Evolutionary conservation across 306 rosid species (phyloP).

Genomic region (Citrullus amarus): DNA sequence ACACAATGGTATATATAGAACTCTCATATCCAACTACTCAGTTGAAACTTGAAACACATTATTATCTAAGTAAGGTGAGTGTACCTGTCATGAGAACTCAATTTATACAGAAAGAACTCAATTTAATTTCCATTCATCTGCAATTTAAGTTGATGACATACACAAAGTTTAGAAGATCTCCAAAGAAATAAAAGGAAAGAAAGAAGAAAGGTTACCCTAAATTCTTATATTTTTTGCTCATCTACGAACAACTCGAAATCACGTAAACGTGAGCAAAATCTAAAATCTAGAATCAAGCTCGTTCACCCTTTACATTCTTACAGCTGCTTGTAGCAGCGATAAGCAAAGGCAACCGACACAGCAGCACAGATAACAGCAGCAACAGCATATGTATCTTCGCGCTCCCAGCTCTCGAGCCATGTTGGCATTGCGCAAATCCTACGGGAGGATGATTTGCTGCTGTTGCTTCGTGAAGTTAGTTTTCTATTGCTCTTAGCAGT

Average conservation of each 20-base stretch:
- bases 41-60: neutral
- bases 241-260: neutral
- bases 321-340: slow-evolving; percentile 69
- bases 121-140: slow-evolving; percentile 2
- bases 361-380: slow-evolving; percentile 78
- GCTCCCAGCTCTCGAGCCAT: slow-evolving; percentile 85
- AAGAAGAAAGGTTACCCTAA: neutral
- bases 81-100: too few relatives aligned
- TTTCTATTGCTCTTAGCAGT: slow-evolving; percentile 24
- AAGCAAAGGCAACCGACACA: slow-evolving; percentile 63
- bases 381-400: slow-evolving; percentile 77
- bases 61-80: neutral
- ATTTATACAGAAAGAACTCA: neutral
- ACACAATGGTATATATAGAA: too few relatives aligned
- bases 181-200: neutral
- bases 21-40: too few relatives aligned
- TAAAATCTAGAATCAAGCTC: neutral
- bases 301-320: neutral
- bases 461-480: slow-evolving; percentile 25
- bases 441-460: slow-evolving; percentile 40
- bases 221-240: neutral
- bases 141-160: neutral
- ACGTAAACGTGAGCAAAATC: neutral
- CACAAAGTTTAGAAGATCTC: neutral
- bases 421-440: slow-evolving; percentile 54